phyloP scores from a whole-genome alignment of 2,329 filamentous ascomycete species.

The Apiospora aurea region DNA sequence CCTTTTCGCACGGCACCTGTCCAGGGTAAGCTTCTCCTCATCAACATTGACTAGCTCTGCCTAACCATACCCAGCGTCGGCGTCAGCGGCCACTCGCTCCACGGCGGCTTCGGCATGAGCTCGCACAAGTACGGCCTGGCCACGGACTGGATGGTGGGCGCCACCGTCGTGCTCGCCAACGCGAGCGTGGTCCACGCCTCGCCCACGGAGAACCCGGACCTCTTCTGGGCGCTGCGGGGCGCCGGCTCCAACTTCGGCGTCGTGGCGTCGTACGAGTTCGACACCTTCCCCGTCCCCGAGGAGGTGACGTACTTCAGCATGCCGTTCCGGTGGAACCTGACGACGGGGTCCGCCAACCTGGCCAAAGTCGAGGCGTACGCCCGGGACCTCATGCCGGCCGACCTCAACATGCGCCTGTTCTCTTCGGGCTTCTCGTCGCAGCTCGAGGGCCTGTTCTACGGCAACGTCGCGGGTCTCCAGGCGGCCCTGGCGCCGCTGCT shows the following conservation, averaged over 20 bases:
- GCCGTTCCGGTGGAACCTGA: constrained; percentile 12
- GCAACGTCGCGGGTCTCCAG: constrained; percentile 43
- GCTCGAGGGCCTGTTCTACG: constrained; percentile 48
- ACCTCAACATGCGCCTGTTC: constrained; percentile 51
- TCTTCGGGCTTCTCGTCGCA: constrained; percentile 44
- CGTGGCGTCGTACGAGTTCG: constrained; percentile 21
- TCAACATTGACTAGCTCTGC: background rate
- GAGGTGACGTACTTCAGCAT: constrained; percentile 25
- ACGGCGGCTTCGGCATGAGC: constrained; percentile 46
- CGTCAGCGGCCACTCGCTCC: constrained; percentile 45
- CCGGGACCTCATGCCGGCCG: constrained; percentile 44
- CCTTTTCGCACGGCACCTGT: constrained; percentile 47
- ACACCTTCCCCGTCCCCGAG: constrained; percentile 4
- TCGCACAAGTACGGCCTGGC: constrained; percentile 53
- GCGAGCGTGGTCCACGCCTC: constrained; percentile 25
- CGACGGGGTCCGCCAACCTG: constrained; percentile 43
- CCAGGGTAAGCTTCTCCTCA: constrained; percentile 42
- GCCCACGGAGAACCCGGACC: constrained; percentile 16
- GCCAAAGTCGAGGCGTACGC: constrained; percentile 51
- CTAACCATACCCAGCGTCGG: constrained; percentile 38
- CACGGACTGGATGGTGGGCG: constrained; percentile 51
- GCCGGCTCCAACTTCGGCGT: constrained; percentile 24
- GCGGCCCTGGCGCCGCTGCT: constrained; percentile 44
- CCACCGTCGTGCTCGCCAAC: constrained; percentile 41
- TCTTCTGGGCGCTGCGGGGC: constrained; percentile 20